Evolutionary conservation across 2,329 filamentous ascomycete species (phyloP), one percentile per base, ranked within the genome.

Genomic region (Colletotrichum eremochloae): DNA sequence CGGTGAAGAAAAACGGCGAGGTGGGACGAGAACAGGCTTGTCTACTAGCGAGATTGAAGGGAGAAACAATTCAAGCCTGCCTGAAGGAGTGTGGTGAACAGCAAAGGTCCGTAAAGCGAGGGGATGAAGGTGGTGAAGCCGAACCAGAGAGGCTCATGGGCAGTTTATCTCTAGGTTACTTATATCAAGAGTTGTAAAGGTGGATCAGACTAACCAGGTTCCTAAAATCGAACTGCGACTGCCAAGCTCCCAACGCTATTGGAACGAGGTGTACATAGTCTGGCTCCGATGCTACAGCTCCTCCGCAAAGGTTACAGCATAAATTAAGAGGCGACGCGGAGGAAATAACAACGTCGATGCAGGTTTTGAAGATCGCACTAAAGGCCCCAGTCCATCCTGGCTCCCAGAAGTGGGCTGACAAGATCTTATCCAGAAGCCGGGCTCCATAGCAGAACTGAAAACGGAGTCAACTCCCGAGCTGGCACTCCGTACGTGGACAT

Each of bases 261-360:
- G 12, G 14, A 11, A 38, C 40, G 12, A 40, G 52, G 44, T 5
- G 15, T 40, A 7, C 33, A 29, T 56, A 57, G 36, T 33, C 36
- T 50, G 31, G 50, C 8, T 9, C 24, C 8, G 44, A 60, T 55
- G 64, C 44, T 60, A 58, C 58, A 64, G 46, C 9, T 58, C 58
- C 65, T 72, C 69, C 53, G 65, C 66, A 63, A 38, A 24, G 24
- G n/a, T n/a, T 55, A 56, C 48, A 55, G 36, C 48, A 48, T 72
- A 60, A 72, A 72, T 72, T 60, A 72, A 72, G 14, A 72, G 46
- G 69, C 69, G 66, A 72, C 69, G 69, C 69, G 66, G 69, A 69
- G 69, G 69, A 72, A 69, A 72, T 72, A 66, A 72, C 56, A 64
- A 31, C 38, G 69, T 64, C 66, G 69, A 72, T 72, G 66, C 69